Evolutionary conservation across 805 yeast genomes (phyloP), one percentile per base, ranked within the genome.

Genomic region (Lachancea nothofagi): DNA sequence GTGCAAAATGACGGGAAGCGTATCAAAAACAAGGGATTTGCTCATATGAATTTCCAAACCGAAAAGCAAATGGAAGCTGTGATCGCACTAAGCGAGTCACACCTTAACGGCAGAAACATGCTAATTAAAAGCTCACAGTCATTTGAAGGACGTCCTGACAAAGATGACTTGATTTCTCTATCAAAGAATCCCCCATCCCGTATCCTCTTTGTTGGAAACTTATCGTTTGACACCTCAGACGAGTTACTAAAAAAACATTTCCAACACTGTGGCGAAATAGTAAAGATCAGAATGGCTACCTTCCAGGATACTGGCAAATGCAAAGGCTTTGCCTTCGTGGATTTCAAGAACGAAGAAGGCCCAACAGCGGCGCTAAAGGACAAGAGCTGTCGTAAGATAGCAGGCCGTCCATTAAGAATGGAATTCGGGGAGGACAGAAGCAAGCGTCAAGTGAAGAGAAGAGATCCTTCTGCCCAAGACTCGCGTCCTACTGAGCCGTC

Each of bases 361-460:
- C 89, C 96, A 22, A 83, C 93, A 0, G 70, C 70, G 26, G 97
- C 97, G 1, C 67, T 93, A 46, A 77, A 74, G 49, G 90, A 86
- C 47, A 80, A 77, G 59, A 53, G 72, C 24, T 78, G 84, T 50
- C 74, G 75, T 53, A 75, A 70, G 47, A 66, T 87, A 43, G 75
- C 85, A 44, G 80, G 85, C 47, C 71, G 96, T 62, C 78, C 80
- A 1, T 62, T 88, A 50, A 74, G 96, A 63, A 69, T 90, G 72
- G 97, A 93, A 62, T 90, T 67, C 54, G 98, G 98, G 49, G 96
- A 93, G 65, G 97, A 90, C 59, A 75, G 98, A 65, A 81, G 94
- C 30, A 81, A 84, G 65, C 72, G 86, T 58, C 71, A 65, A 35
- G 81, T 80, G n/a, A 68, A 57, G 45, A 60, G 49, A 55, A 53